phyloP scores from a whole-genome alignment of 73 alveolate genomes.

The Paramecium sonneborni region DNA sequence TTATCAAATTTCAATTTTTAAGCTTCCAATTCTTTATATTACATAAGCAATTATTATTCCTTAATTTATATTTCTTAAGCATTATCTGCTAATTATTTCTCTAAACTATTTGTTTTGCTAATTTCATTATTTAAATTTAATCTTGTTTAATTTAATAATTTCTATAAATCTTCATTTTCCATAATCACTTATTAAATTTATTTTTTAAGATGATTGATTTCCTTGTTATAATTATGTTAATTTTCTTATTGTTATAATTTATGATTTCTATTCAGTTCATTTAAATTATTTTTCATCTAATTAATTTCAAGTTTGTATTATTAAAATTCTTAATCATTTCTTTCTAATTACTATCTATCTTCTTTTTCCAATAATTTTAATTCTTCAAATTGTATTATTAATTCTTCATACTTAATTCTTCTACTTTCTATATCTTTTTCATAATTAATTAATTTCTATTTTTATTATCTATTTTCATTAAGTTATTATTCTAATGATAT shows the following conservation, averaged over 20 bases:
- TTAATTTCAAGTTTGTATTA: not conserved
- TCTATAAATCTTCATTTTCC: constrained; percentile 43
- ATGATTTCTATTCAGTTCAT: not conserved
- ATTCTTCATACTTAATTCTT: constrained; percentile 40
- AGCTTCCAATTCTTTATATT: constrained; percentile 34
- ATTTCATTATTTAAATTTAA: not conserved
- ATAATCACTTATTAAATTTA: not conserved
- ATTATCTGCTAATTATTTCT: not conserved
- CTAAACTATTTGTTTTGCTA: not conserved
- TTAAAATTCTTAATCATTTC: not conserved
- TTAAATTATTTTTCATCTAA: not conserved
- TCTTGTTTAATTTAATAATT: not conserved
- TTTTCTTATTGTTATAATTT: not conserved
- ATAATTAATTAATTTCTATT: not conserved
- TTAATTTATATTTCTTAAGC: not conserved
- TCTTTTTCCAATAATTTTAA: not conserved
- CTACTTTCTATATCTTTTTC: constrained; percentile 40
- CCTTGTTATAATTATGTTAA: not conserved
- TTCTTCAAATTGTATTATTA: constrained; percentile 20
- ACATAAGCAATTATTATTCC: not conserved
- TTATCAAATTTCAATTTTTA: constrained; percentile 31
- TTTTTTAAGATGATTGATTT: not conserved
- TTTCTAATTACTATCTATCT: not conserved
- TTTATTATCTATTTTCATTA: not conserved
- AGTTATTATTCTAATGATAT: not conserved